Base-by-base conservation (phyloP, 73 alveolate species). In the Paramecium biaurelia region DNA sequence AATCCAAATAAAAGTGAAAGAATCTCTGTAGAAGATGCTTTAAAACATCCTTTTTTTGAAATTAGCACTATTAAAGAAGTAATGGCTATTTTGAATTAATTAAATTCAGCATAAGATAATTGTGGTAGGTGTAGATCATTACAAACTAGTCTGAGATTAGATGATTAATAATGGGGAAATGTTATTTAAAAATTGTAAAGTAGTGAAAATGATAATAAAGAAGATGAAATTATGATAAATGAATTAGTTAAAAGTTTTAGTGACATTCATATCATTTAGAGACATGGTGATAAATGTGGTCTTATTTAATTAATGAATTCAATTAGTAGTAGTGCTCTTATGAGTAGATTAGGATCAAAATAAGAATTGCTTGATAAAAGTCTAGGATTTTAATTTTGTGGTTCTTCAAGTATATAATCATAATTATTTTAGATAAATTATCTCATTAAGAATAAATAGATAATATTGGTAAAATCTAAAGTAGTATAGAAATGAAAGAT, bases 31-130 rank as follows among this genome's bases (percentile, higher is more conserved):
- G 98, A 96, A 32, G 96, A 88, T 12, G 99, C 99, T 15, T 85
- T 97, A 7, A 70, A 57, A n/a, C 99, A 97, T 72, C 99, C 99
- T 15, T 97, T 97, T 93, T 63, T 97, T 20, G 95, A 92, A 58
- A 32, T 79, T 43, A 15, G 56, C 7, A 72, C 59, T 34, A 38
- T 72, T 28, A 5, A 42, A 12, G 86, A 72, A 21, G 53, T 45
- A 2, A 41, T 79, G 45, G 76, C 70, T 6, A 26, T 43, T 24
- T 38, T 79, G 26, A 63, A 21, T 9, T 20, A 21, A 37, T 24
- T 23, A 24, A 79, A 79, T 43, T 4, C 4, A 21, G 30, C 4
- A 7, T 79, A 79, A 42, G 45, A 79, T 30, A 12, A 24, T 8
- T 79, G 90, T 79, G 18, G 58, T 34, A 72, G 63, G 35, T 72